Percentiles rank a stretch among this genome's conserved stretches.
Conservation (phyloP, 495 filamentous ascomycete species). For the Aspergillus incahuasiensis region DNA sequence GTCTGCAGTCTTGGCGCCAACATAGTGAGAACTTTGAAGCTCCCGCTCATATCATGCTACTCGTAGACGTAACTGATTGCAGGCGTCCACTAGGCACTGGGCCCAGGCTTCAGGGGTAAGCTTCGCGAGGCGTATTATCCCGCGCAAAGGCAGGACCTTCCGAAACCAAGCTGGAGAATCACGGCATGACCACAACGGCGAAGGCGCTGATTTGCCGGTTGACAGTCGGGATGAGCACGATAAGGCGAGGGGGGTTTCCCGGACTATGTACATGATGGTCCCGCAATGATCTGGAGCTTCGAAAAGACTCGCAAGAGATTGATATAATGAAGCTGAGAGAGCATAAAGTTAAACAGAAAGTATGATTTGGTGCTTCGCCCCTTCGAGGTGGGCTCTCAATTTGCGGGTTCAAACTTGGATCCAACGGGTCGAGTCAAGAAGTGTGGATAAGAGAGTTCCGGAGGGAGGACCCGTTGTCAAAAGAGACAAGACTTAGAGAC, state of each 20-base stretch:
- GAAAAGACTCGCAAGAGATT: background rate
- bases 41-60: background rate
- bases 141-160: background rate
- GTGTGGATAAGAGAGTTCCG: background rate
- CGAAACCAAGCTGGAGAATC: background rate
- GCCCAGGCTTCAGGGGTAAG: background rate
- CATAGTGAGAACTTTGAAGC: background rate
- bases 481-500: background rate
- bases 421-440: background rate
- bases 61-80: background rate
- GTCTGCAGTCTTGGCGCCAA: too few relatives aligned
- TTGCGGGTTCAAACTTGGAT: background rate
- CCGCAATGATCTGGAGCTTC: slow-evolving; percentile 1
- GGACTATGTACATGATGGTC: background rate
- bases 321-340: background rate
- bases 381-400: background rate
- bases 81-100: background rate
- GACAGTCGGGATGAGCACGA: background rate
- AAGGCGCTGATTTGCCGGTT: background rate
- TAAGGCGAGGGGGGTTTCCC: background rate
- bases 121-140: background rate
- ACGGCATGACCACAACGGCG: background rate
- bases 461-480: slow-evolving; percentile 3
- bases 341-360: background rate
- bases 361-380: background rate